Evolutionary conservation across 805 yeast species (phyloP).

Genomic region (Metschnikowia colocasiae): DNA sequence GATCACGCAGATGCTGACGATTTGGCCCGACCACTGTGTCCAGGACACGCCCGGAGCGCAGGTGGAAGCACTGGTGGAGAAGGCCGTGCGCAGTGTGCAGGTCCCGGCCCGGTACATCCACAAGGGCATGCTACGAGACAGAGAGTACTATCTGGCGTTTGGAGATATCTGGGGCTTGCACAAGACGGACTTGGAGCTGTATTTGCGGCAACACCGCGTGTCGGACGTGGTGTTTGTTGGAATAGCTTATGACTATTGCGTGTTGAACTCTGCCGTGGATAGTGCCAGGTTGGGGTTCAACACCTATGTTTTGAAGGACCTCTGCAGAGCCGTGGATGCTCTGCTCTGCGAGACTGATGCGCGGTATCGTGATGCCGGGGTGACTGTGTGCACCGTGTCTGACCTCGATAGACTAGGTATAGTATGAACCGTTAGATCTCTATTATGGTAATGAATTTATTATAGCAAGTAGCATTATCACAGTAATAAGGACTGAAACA

Average conservation of each 20-base stretch:
- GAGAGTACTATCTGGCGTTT: slow-evolving; percentile 89
- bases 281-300: slow-evolving; percentile 57
- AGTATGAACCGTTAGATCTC: too few relatives aligned
- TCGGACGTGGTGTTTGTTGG: slow-evolving; percentile 73
- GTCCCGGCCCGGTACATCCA: slow-evolving; percentile 45
- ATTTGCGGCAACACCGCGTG: slow-evolving; percentile 45
- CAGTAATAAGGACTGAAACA: too few relatives aligned
- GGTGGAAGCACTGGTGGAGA: slow-evolving; percentile 49
- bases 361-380: slow-evolving; percentile 31
- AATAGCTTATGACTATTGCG: slow-evolving; percentile 85
- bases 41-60: slow-evolving; percentile 66
- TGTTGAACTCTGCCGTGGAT: slow-evolving; percentile 70
- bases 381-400: slow-evolving; percentile 18
- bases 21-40: slow-evolving; percentile 94
- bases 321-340: slow-evolving; percentile 54
- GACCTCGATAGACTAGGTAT: neutral
- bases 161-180: slow-evolving; percentile 72
- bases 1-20: slow-evolving; percentile 36
- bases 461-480: too few relatives aligned
- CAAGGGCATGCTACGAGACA: slow-evolving; percentile 68
- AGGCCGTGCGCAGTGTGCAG: slow-evolving; percentile 31
- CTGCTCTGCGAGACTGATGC: slow-evolving; percentile 37
- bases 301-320: slow-evolving; percentile 57
- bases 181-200: slow-evolving; percentile 58
- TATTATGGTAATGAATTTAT: too few relatives aligned